phyloP scores from a whole-genome alignment of 805 yeast species.

The Saccharomycopsis fodiens region DNA sequence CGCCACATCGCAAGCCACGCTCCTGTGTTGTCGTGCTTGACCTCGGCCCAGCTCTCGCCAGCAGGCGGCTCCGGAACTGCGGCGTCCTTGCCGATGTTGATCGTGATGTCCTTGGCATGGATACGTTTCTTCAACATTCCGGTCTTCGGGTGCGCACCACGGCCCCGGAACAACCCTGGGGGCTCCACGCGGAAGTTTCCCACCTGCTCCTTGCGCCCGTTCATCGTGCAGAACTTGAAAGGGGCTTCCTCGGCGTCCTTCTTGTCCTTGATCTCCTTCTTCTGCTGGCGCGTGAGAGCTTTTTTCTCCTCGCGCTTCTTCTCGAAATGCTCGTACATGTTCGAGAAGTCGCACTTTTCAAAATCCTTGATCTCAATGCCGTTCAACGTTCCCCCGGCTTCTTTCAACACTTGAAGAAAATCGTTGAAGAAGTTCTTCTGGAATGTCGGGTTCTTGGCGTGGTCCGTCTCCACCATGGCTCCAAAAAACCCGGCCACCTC shows the following conservation, averaged over 20 bases:
- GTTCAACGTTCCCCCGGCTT: constrained; percentile 53
- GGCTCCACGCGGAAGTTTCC: constrained; percentile 95
- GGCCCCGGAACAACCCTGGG: constrained; percentile 91
- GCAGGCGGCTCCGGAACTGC: constrained; percentile 74
- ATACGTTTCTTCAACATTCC: constrained; percentile 87
- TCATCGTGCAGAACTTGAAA: constrained; percentile 68
- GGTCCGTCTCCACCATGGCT: constrained; percentile 82
- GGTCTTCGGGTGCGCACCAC: constrained; percentile 95
- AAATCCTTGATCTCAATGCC: constrained; percentile 45
- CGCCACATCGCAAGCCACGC: constrained; percentile 98
- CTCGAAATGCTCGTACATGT: constrained; percentile 69
- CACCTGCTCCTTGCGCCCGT: constrained; percentile 85
- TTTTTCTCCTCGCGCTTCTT: constrained; percentile 64
- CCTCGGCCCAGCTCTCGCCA: constrained; percentile 88
- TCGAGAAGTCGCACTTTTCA: constrained; percentile 66
- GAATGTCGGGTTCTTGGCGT: constrained; percentile 79
- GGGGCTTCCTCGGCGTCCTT: constrained; percentile 73
- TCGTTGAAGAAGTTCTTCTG: constrained; percentile 83
- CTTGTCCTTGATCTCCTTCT: constrained; percentile 63
- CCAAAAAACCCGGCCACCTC: constrained; percentile 96
- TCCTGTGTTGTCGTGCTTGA: constrained; percentile 81
- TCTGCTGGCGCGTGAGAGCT: constrained; percentile 60
- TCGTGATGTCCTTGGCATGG: constrained; percentile 78
- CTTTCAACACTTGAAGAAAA: constrained; percentile 59
- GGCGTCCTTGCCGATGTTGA: constrained; percentile 70